A percentile compares a stretch with the other conserved stretches of the same genome.
phyloP scores from a whole-genome alignment of 345 rosid genomes.

The Sisymbrium altissimum region DNA sequence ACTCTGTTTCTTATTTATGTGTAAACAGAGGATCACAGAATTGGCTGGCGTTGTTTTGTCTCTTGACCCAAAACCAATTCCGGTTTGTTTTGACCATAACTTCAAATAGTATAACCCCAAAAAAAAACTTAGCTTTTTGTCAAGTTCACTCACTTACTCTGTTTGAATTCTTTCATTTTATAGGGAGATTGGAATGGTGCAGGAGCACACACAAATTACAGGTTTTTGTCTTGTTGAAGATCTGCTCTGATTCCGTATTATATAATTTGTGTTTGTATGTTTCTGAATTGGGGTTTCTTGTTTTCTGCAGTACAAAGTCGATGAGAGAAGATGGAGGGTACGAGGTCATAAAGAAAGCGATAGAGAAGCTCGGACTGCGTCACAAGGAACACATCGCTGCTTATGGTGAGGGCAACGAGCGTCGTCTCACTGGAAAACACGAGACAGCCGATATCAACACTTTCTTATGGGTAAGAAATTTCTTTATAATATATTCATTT shows the following conservation, averaged over 20 bases:
- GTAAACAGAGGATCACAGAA: constrained; percentile 71
- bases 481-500: neutral
- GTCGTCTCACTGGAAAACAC: constrained; percentile 73
- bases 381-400: constrained; percentile 84
- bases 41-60: constrained; percentile 67
- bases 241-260: neutral
- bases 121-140: neutral
- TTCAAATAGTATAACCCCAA: neutral
- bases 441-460: constrained; percentile 82
- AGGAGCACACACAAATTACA: constrained; percentile 90
- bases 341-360: constrained; percentile 60
- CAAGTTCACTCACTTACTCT: neutral
- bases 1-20: constrained; percentile 11
- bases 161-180: neutral
- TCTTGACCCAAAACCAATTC: constrained; percentile 86
- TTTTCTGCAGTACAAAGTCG: constrained; percentile 59
- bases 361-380: constrained; percentile 62
- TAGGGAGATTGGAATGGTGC: constrained; percentile 98
- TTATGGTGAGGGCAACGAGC: constrained; percentile 78
- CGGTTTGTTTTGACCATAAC: constrained; percentile 33
- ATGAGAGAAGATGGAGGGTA: constrained; percentile 76
- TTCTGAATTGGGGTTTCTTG: neutral
- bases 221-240: constrained; percentile 29
- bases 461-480: constrained; percentile 60
- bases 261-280: neutral